Conservation (phyloP, 805 yeast species). For the Naumovozyma dairenensis region DNA sequence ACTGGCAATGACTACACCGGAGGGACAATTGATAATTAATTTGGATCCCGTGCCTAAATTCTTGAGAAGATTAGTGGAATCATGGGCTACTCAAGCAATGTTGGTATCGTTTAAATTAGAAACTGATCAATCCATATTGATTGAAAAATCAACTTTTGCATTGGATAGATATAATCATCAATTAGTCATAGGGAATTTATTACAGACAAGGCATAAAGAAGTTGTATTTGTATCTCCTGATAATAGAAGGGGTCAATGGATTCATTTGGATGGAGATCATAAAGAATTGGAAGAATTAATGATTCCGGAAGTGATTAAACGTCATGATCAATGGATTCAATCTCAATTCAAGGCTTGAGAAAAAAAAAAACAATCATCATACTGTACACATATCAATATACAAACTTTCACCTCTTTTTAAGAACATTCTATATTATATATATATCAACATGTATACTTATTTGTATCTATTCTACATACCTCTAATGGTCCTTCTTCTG, state of each 20-base stretch:
- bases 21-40: slow-evolving; percentile 71
- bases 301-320: slow-evolving; percentile 61
- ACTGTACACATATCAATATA: no score
- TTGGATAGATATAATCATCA: slow-evolving; percentile 83
- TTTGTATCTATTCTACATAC: no score
- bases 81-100: slow-evolving; percentile 95
- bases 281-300: slow-evolving; percentile 61
- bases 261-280: slow-evolving; percentile 36
- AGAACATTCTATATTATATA: no score
- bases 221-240: slow-evolving; percentile 63
- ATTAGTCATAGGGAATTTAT: slow-evolving; percentile 83
- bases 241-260: slow-evolving; percentile 36
- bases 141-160: slow-evolving; percentile 70
- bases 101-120: slow-evolving; percentile 90
- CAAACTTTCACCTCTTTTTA: no score
- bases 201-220: slow-evolving; percentile 79
- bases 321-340: slow-evolving; percentile 57
- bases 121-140: slow-evolving; percentile 64
- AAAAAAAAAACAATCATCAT: no score
- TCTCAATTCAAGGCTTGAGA: no score
- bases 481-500: no score
- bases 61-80: slow-evolving; percentile 72
- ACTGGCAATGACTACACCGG: slow-evolving; percentile 20
- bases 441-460: no score
- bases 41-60: slow-evolving; percentile 96